phyloP scores from a whole-genome alignment of 2,329 filamentous ascomycete genomes.

The Pseudogymnoascus sp. region DNA sequence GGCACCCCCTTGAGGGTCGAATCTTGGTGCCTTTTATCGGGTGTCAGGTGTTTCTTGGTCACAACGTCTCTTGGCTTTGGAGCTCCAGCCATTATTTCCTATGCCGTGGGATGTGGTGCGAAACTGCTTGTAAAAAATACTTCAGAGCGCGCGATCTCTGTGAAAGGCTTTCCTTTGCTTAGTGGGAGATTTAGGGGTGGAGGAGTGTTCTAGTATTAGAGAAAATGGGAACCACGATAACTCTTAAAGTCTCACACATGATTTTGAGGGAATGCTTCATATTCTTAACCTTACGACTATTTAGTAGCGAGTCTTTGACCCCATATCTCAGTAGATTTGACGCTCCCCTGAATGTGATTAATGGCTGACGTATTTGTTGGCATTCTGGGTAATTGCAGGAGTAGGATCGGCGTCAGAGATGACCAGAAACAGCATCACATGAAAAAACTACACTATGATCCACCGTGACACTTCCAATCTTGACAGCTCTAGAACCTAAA shows the following conservation, averaged over 20 bases:
- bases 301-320: neutral
- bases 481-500: neutral
- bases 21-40: neutral
- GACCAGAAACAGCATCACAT: neutral
- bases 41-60: conserved; percentile 3
- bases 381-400: neutral
- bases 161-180: conserved; percentile 6
- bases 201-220: conserved; percentile 8
- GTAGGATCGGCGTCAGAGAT: neutral
- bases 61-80: neutral
- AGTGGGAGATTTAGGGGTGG: neutral
- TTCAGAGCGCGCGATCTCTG: conserved; percentile 2
- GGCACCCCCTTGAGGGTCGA: neutral
- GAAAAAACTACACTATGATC: conserved; percentile 1
- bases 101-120: conserved; percentile 2
- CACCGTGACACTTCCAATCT: neutral
- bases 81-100: neutral
- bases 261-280: neutral
- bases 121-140: conserved; percentile 7
- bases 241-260: neutral
- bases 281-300: neutral
- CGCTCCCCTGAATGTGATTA: neutral
- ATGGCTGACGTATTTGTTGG: neutral
- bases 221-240: conserved; percentile 7
- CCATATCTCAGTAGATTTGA: neutral